Conservation (phyloP, 257 asterid genomes). For the Coffea eugenioides region DNA sequence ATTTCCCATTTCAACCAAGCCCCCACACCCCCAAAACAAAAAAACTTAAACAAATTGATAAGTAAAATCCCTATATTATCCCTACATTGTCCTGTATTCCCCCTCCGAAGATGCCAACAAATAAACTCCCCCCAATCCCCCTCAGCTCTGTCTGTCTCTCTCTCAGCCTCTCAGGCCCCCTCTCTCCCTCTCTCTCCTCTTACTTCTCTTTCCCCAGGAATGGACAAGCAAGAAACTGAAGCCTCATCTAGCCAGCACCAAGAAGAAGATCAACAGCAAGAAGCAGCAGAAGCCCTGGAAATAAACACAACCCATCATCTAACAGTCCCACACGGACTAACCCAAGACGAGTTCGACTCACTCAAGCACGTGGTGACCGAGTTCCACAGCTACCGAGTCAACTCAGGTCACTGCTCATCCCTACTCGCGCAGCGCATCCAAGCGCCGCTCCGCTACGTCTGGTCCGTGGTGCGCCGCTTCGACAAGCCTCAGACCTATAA, state of each 20-base stretch:
- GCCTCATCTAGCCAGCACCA: conserved; percentile 1
- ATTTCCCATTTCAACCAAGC: no score
- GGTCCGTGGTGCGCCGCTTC: conserved; percentile 78
- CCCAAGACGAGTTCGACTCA: conserved; percentile 59
- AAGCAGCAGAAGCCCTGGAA: not conserved
- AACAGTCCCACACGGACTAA: conserved; percentile 43
- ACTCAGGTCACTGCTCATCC: conserved; percentile 71
- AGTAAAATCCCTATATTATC: not conserved
- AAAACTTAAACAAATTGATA: not conserved
- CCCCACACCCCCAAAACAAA: not conserved
- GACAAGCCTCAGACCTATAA: conserved; percentile 81
- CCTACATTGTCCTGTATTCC: not conserved
- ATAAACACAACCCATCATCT: conserved; percentile 22
- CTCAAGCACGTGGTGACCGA: conserved; percentile 44
- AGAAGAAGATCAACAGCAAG: not conserved
- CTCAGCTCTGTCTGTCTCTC: not conserved
- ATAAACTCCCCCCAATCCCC: no score
- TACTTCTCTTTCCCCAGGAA: conserved; percentile 14
- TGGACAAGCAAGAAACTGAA: conserved; percentile 20
- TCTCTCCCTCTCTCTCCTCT: conserved; percentile 2
- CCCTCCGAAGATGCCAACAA: not conserved
- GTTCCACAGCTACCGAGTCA: conserved; percentile 70
- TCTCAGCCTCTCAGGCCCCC: not conserved
- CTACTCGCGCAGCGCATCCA: conserved; percentile 67
- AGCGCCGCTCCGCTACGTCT: conserved; percentile 64